These are phyloP conservation scores for Beauveria sp. DNA, from an alignment of 2,329 filamentous ascomycete genomes.

Conservation along the genomic window DNA sequence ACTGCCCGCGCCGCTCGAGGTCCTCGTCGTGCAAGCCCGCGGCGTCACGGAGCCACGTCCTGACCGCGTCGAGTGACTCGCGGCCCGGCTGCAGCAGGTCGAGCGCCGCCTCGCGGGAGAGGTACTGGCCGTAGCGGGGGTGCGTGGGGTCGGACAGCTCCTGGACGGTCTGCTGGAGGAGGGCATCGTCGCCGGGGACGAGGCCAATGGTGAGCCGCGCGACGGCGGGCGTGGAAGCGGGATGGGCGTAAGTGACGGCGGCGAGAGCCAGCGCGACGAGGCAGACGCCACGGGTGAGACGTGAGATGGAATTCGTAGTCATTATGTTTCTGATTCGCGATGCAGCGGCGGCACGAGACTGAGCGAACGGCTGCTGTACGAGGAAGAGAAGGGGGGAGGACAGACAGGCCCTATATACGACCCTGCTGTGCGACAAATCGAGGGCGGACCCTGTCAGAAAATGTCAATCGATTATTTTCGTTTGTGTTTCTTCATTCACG, in stretches of 20 bases:
- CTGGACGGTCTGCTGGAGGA: slow-evolving; percentile 36
- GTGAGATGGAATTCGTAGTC: neutral
- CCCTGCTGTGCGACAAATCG: neutral
- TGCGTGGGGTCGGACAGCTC: slow-evolving; percentile 42
- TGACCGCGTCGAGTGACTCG: slow-evolving; percentile 31
- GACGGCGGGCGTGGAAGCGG: neutral
- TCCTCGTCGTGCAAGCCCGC: slow-evolving; percentile 30
- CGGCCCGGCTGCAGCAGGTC: slow-evolving; percentile 37
- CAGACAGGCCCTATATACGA: neutral
- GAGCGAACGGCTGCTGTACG: no score
- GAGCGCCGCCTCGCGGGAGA: slow-evolving; percentile 40
- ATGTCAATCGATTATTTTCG: no score
- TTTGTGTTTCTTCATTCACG: neutral
- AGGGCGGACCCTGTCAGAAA: no score
- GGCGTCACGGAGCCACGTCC: slow-evolving; percentile 34
- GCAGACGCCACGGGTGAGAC: neutral
- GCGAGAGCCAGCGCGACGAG: neutral
- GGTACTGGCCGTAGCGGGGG: slow-evolving; percentile 39
- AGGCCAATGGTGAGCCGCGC: slow-evolving; percentile 23
- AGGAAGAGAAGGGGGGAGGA: no score
- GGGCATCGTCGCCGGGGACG: slow-evolving; percentile 16
- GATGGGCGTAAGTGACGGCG: neutral
- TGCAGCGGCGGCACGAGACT: no score
- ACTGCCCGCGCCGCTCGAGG: slow-evolving; percentile 27
- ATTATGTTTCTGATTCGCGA: neutral